Evolutionary conservation across 257 asterid species (phyloP).

Genomic region (Solanum chiquidenum): DNA sequence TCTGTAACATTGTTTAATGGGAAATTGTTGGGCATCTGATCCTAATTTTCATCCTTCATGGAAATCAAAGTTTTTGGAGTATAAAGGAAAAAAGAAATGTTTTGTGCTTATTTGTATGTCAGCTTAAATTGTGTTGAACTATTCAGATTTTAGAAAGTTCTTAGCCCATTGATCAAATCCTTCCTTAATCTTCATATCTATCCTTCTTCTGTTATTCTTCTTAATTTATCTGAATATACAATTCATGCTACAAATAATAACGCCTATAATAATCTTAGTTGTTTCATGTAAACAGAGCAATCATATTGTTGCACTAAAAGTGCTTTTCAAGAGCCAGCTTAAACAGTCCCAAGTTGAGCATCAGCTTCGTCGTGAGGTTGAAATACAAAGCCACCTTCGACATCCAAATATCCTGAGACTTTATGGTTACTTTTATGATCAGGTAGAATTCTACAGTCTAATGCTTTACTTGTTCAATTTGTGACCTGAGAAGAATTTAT

Average conservation of each 20-base stretch:
- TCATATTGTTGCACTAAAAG: conserved; percentile 85
- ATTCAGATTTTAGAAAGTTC: neutral
- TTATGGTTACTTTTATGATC: conserved; percentile 90
- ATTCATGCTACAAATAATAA: neutral
- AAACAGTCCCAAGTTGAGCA: conserved; percentile 91
- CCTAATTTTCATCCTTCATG: neutral
- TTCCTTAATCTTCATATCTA: neutral
- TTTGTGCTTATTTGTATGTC: neutral
- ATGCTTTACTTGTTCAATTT: neutral
- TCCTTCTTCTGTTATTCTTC: neutral
- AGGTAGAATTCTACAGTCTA: conserved; percentile 24
- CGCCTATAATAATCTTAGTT: neutral
- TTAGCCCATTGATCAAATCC: neutral
- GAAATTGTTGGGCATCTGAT: neutral
- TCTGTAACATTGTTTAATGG: neutral
- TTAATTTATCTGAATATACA: neutral
- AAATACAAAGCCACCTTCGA: conserved; percentile 89
- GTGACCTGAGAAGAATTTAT: neutral
- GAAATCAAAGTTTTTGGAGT: neutral
- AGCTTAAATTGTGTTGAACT: neutral
- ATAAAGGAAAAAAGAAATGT: neutral
- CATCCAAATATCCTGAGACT: conserved; percentile 90
- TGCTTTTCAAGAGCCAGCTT: conserved; percentile 76
- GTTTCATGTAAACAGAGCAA: conserved; percentile 50
- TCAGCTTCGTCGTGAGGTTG: conserved; percentile 96